phyloP scores from a whole-genome alignment of 106 monocot species.

The Agapanthus africanus region DNA sequence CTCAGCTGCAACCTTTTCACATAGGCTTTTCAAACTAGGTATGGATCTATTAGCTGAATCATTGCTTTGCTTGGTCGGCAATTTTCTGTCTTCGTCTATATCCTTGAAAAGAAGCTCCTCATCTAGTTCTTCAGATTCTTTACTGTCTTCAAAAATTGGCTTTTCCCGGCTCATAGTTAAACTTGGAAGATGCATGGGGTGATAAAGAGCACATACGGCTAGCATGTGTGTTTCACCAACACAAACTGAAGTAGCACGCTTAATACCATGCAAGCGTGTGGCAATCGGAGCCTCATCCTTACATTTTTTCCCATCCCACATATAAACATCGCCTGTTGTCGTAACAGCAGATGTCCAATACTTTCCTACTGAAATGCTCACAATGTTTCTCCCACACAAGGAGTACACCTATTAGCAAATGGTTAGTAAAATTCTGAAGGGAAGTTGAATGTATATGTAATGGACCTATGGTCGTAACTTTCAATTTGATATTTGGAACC shows the following conservation, averaged over 20 bases:
- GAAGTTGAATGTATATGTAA: background rate
- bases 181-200: conserved; percentile 41
- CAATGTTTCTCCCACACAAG: conserved; percentile 54
- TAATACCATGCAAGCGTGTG: conserved; percentile 78
- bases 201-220: conserved; percentile 64
- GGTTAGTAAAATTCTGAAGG: no score
- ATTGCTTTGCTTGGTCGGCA: conserved; percentile 14
- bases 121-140: conserved; percentile 62
- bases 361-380: conserved; percentile 86
- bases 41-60: conserved; percentile 7
- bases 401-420: conserved; percentile 65
- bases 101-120: conserved; percentile 59
- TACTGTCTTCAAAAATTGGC: conserved; percentile 14
- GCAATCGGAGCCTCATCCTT: conserved; percentile 47
- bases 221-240: conserved; percentile 97
- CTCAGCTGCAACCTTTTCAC: conserved; percentile 79
- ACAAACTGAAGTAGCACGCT: conserved; percentile 77
- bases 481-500: no score
- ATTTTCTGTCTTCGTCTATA: conserved; percentile 18
- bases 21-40: conserved; percentile 88
- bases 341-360: conserved; percentile 91
- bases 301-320: conserved; percentile 86
- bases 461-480: no score
- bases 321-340: conserved; percentile 76
- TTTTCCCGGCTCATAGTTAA: conserved; percentile 9